Percentiles rank a stretch among this genome's conserved stretches.
Conservation (phyloP, 2,329 filamentous ascomycete genomes). For the Trichoderma afroharzianum region DNA sequence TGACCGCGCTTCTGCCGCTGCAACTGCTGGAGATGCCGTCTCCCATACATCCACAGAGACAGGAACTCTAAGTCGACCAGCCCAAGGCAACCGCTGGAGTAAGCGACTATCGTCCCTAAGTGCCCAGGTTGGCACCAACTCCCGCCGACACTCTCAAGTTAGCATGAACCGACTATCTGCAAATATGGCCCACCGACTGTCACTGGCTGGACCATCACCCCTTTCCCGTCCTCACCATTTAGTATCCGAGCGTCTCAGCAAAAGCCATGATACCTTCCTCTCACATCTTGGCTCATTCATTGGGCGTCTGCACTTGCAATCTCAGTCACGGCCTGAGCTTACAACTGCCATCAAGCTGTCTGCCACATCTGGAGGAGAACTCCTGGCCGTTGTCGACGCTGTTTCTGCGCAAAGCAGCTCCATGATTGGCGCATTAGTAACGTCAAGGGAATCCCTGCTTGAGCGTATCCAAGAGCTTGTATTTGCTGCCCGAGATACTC, state of each 20-base stretch:
- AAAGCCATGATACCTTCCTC: slow-evolving; percentile 81
- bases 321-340: slow-evolving; percentile 82
- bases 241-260: slow-evolving; percentile 76
- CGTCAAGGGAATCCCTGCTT: slow-evolving; percentile 73
- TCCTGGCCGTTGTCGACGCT: slow-evolving; percentile 76
- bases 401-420: slow-evolving; percentile 74
- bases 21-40: slow-evolving; percentile 32
- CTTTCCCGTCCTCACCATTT: slow-evolving; percentile 64
- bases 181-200: slow-evolving; percentile 68
- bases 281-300: slow-evolving; percentile 92
- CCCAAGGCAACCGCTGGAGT: slow-evolving; percentile 36
- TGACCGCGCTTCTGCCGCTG: slow-evolving; percentile 41
- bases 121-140: slow-evolving; percentile 30
- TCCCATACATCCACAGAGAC: slow-evolving; percentile 19
- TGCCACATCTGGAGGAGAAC: slow-evolving; percentile 72
- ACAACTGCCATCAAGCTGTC: slow-evolving; percentile 79
- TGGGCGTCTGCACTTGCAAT: slow-evolving; percentile 82
- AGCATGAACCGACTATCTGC: slow-evolving; percentile 46
- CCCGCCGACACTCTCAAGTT: slow-evolving; percentile 37
- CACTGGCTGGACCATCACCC: slow-evolving; percentile 64
- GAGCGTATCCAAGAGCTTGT: slow-evolving; percentile 76
- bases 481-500: slow-evolving; percentile 73
- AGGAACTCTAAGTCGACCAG: slow-evolving; percentile 24
- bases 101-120: slow-evolving; percentile 47
- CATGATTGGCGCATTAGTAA: slow-evolving; percentile 62